These are phyloP conservation scores for Piromyces sp. DNA, from an alignment of 192 early-diverging fungal species.

Conservation along the genomic window DNA sequence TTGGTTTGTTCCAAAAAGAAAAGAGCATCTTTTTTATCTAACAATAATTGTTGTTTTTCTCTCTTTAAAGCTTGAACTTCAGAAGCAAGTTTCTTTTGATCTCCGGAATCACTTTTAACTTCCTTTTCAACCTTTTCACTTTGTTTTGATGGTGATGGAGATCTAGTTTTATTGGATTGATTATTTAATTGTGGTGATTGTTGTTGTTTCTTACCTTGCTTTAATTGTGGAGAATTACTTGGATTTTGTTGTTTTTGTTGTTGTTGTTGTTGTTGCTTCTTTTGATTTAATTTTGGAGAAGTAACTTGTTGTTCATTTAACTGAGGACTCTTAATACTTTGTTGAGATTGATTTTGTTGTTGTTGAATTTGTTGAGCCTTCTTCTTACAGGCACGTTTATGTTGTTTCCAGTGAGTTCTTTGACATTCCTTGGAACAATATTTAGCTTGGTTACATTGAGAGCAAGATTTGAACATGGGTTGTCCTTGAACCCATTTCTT, in stretches of 20 bases:
- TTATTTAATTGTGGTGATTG: background rate
- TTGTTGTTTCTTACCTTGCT: background rate
- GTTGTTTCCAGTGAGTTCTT: background rate
- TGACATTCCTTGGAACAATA: slow-evolving; percentile 4
- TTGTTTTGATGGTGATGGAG: background rate
- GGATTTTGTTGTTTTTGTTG: background rate
- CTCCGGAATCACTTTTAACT: background rate
- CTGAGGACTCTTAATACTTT: background rate
- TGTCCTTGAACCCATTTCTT: background rate
- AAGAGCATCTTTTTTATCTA: background rate
- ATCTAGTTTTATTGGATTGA: background rate
- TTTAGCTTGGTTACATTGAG: background rate
- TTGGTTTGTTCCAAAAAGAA: background rate
- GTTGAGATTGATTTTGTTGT: background rate
- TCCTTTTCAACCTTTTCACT: background rate
- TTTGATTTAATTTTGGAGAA: background rate
- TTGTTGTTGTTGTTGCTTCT: background rate
- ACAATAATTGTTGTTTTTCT: background rate
- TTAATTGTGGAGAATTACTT: background rate
- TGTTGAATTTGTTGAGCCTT: background rate
- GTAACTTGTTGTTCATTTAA: background rate
- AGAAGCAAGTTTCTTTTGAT: background rate
- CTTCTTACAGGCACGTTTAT: background rate
- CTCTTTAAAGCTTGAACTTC: background rate
- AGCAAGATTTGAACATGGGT: background rate